Conservation (phyloP, 345 rosid species). For the Eucalyptus shirleyi region DNA sequence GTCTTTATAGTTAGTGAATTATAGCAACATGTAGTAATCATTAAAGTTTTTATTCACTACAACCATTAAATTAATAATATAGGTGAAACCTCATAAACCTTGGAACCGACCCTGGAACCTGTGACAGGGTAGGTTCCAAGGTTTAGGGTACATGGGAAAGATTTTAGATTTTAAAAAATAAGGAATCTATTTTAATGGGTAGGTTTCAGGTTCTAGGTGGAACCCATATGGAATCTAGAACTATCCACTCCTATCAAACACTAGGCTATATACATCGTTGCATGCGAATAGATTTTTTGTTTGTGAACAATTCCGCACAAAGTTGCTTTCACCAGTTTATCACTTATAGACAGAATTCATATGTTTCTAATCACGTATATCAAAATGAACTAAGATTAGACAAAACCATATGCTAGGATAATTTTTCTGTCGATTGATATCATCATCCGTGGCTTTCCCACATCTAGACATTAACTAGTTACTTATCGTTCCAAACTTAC, state of each 20-base stretch:
- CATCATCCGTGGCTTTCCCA: neutral
- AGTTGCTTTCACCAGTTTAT: neutral
- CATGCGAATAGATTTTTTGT: accelerated
- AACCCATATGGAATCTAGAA: accelerated
- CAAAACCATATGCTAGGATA: neutral
- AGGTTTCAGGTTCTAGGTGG: no score
- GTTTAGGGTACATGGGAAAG: no score
- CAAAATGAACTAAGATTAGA: neutral
- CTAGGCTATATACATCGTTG: neutral
- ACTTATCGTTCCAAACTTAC: neutral
- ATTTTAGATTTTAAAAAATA: no score
- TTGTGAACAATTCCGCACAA: neutral
- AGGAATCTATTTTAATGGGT: no score
- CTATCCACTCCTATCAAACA: neutral
- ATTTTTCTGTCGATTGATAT: neutral
- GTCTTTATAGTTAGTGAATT: no score
- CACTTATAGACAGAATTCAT: neutral
- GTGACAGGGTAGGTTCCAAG: no score
- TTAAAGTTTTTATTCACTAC: no score
- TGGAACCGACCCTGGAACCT: accelerated
- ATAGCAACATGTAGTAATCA: accelerated
- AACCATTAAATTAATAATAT: no score
- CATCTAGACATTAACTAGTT: neutral
- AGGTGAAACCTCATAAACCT: no score
- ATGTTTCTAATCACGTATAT: neutral